Evolutionary conservation across 2,329 filamentous ascomycete species (phyloP), one percentile per base, ranked within the genome.

Genomic region (Trichoderma pleuroti): DNA sequence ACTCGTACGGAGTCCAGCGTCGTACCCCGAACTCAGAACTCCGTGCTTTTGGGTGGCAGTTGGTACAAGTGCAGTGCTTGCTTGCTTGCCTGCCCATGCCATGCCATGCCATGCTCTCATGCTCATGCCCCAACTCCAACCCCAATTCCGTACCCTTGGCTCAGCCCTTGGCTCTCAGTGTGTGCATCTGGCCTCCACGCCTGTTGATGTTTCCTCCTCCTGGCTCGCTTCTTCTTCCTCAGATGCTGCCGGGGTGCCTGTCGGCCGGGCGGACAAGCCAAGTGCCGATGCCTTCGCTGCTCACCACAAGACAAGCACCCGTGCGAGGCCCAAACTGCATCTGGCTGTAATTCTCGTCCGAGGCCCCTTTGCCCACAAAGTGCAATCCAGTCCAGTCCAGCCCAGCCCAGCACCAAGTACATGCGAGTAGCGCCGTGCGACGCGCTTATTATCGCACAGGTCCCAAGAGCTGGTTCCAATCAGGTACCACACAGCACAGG

Each of bases 371-470:
- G 36, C 26, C 60, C 34, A 18, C 30, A 18, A 14, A 42, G 39
- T 18, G 16, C 16, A 42, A 16, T n/a, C 39, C 16, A 42, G 34
- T 18, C 36, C 39, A 42, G 34, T 62, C 36, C 60, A 42, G 24
- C 21, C 16, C 39, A 28, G 26, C 5, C 26, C 26, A 28, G 26
- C 26, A 28, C 26, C 26, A 28, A 28, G 26, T 28, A 28, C 26
- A n/a, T n/a, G 26, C 4, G 26, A 42, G 63, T 57, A 57, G 63
- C 63, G 46, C 49, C 49, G 63, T 66, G 63, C 49, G 63, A 66
- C 49, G 63, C 65, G 65, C 54, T 46, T 68, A 68, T 67, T 42
- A 10, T 59, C 34, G 64, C 64, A 67, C 64, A 67, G 36, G 64
- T 21, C 39, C 52, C 52, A 59, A 18, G 64, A 57, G 26, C 32